Percentiles rank a stretch among this genome's conserved stretches.
Evolutionary conservation across 805 yeast species (phyloP).

Genomic region (Nakazawaea peltata): DNA sequence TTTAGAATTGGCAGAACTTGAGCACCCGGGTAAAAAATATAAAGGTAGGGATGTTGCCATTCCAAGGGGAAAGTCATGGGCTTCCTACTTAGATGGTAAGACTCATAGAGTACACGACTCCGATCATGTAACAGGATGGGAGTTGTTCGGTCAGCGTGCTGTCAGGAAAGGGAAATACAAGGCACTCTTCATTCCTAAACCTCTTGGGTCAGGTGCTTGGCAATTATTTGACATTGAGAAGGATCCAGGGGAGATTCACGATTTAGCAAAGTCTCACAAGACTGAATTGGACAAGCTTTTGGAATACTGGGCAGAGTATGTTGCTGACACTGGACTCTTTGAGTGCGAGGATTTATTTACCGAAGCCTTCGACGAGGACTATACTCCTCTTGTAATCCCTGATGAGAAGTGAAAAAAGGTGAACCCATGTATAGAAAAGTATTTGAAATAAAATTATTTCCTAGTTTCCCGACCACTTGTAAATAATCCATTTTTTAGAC

Average conservation of each 20-base stretch:
- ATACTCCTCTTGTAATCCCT: not conserved
- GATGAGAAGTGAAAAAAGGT: no score
- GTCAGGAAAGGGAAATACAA: slow-evolving; percentile 42
- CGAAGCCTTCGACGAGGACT: slow-evolving; percentile 1
- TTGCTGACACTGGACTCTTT: slow-evolving; percentile 41
- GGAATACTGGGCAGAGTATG: slow-evolving; percentile 42
- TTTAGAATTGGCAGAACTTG: slow-evolving; percentile 36
- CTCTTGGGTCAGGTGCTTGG: slow-evolving; percentile 42
- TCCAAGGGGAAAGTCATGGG: slow-evolving; percentile 41
- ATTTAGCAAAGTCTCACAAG: slow-evolving; percentile 29
- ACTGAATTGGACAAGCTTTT: slow-evolving; percentile 32
- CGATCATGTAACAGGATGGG: slow-evolving; percentile 47
- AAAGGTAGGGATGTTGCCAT: slow-evolving; percentile 33
- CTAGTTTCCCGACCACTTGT: no score
- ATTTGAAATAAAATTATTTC: no score
- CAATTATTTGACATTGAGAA: slow-evolving; percentile 32
- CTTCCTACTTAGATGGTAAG: slow-evolving; percentile 23
- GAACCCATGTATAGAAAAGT: no score
- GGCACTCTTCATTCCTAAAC: slow-evolving; percentile 39
- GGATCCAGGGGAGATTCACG: slow-evolving; percentile 46
- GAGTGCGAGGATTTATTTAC: slow-evolving; percentile 16
- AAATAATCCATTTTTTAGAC: no score
- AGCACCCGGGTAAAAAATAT: slow-evolving; percentile 33
- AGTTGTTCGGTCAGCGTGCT: slow-evolving; percentile 49
- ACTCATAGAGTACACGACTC: slow-evolving; percentile 27